Evolutionary conservation across 2,329 filamentous ascomycete genomes (phyloP), one percentile per base, ranked within the genome.

Genomic region (Tolypocladium capitatum): DNA sequence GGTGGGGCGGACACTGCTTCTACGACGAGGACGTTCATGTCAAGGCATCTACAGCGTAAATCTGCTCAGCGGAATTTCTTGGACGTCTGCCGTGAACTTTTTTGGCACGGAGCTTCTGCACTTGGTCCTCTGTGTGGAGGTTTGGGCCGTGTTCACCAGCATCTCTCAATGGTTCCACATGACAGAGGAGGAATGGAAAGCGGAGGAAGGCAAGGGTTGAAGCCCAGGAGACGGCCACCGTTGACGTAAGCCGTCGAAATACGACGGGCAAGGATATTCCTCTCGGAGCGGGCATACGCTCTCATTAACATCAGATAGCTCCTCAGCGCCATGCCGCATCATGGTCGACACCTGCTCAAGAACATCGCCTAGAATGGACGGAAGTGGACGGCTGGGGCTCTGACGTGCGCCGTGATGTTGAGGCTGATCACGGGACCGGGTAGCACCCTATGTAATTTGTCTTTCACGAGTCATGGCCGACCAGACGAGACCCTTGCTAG

Each of bases 31-130:
- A 1, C 54, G 72, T 33, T 55, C 67, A 3, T 56, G 60, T 7
- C 51, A 55, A 8, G 64, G 64, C 30, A 68, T 79, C n/a, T 65
- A 65, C 41, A 56, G 60, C 2, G 51, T 63, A 11, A 64, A 61
- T 30, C 18, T 66, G 8, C 52, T 68, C 27, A 62, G 64, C 8
- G 63, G 66, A 1, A 47, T 73, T 20, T 68, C 64, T 10, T 57
- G 63, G 56, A 66, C 65, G 11, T 66, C 62, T 8, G 46, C 68
- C 3, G 58, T 67, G 30, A 78, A 76, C 55, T 63, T 75, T 46
- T 44, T 75, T 5, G 65, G 68, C 13, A 49, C 69, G 2, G 71
- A 78, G 53, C 54, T 75, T 16, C 38, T 72, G 18, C 67, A 73
- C 47, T 51, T 76, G 3, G 53, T 68, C 8, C 53, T 75, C 18